Percentiles rank a stretch among this genome's conserved stretches.
These are phyloP conservation scores for Backusella mclennaniae DNA, from an alignment of 192 early-diverging fungal species.

Conservation along the genomic window DNA sequence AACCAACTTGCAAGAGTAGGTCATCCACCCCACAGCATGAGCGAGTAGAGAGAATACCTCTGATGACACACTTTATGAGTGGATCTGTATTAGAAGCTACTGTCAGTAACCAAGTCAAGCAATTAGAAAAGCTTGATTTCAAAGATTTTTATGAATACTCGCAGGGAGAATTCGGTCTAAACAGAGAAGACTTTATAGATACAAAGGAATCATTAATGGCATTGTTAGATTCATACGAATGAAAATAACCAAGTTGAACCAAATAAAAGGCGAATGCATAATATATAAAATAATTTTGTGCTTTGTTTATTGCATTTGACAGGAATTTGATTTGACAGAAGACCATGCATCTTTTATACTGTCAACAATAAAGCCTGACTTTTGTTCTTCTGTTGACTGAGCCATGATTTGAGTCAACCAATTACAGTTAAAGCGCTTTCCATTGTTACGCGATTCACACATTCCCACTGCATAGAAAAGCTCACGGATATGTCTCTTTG, in stretches of 20 bases:
- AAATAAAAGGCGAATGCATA: neutral
- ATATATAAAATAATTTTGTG: neutral
- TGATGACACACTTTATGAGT: constrained; percentile 17
- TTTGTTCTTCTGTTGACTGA: constrained; percentile 40
- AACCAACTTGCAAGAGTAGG: neutral
- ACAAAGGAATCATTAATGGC: constrained; percentile 25
- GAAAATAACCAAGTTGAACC: neutral
- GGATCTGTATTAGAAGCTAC: neutral
- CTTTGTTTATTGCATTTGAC: constrained; percentile 27
- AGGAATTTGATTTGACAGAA: constrained; percentile 12
- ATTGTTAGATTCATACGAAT: constrained; percentile 21
- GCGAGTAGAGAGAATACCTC: constrained; percentile 18
- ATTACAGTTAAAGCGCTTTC: constrained; percentile 45
- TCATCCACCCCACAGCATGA: neutral
- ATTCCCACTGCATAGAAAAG: constrained; percentile 43
- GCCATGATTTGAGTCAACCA: constrained; percentile 48
- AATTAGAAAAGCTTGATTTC: constrained; percentile 11
- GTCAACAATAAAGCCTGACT: constrained; percentile 41
- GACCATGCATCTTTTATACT: constrained; percentile 40
- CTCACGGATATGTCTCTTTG: constrained; percentile 44
- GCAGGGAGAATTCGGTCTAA: constrained; percentile 16
- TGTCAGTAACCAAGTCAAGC: constrained; percentile 1
- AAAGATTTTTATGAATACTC: constrained; percentile 21
- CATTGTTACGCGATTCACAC: constrained; percentile 36
- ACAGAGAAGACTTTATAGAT: constrained; percentile 18